Base-by-base conservation (phyloP, 1,284 basidiomycete species). In the Hemileia vastatrix region DNA sequence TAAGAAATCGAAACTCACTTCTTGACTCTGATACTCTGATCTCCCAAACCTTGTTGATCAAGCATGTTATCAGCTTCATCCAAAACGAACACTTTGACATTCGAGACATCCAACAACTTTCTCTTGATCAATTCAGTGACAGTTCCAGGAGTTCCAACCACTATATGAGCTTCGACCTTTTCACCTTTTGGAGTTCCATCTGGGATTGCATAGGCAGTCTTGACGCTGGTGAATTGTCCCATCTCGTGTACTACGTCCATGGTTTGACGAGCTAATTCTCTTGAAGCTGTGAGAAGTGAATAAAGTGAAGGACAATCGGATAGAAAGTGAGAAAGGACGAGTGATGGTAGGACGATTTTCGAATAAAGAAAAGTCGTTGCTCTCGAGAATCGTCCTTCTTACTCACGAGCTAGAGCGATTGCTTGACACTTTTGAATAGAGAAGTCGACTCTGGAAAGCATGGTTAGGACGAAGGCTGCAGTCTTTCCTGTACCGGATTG, bases 1-100 rank as follows among this genome's bases (percentile, higher is more conserved):
- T 27, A 1, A 18, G 15, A n/a, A 11, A 24, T 62, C 4, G 9
- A 48, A 13, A 78, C 85, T 60, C 67, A 91, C 91, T 91, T 95
- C 79, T 96, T 97, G 64, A 96, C 90, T 55, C 87, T 83, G 65
- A 93, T 79, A 1, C 90, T 94, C 78, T 97, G 93, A 70, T 97
- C 94, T 18, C 91, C 91, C 57, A 98, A 78, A 24, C 92, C 91
- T 76, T 93, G 90, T 73, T 91, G 86, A 75, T 94, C 91, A 68
- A 99, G 81, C 94, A 98, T 96, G 77, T 96, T 95, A 78, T 98
- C 94, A 36, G 94, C 94, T 78, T 98, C 94, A 74, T 98, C 95
- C 21, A 98, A 81, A 8, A 97, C 93, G 66, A 97, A 92, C 8
- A 96, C 90, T 74, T 90, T 90, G 74, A 98, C 83, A 44, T 85